These are phyloP conservation scores for Pestalotiopsis sp. DNA, from an alignment of 2,329 filamentous ascomycete species.

Conservation along the genomic window DNA sequence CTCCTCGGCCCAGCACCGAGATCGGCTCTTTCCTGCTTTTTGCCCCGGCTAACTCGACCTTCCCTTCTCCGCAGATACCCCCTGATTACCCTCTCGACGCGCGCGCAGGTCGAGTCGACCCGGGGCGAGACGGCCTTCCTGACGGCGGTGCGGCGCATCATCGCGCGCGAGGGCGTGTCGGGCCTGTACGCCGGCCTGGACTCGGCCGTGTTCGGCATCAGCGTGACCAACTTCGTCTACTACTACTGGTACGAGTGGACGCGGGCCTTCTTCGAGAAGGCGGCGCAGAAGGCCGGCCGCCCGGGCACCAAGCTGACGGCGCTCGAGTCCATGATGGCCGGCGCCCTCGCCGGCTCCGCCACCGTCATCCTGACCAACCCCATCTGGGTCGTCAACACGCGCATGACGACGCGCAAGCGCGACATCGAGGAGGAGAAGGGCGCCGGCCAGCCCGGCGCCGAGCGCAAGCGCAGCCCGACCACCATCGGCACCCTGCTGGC, in stretches of 20 bases:
- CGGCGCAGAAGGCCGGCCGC: conserved; percentile 73
- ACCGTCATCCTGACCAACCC: conserved; percentile 97
- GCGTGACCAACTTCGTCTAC: conserved; percentile 98
- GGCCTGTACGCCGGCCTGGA: conserved; percentile 93
- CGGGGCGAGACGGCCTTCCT: conserved; percentile 85
- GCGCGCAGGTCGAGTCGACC: conserved; percentile 96
- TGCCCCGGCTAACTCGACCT: conserved; percentile 5
- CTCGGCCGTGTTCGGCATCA: conserved; percentile 95
- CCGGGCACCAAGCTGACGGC: conserved; percentile 84
- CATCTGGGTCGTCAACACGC: conserved; percentile 98
- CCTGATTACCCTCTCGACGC: conserved; percentile 94
- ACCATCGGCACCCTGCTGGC: conserved; percentile 82
- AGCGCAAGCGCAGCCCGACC: conserved; percentile 56
- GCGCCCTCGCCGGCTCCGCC: conserved; percentile 88
- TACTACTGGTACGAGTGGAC: conserved; percentile 99
- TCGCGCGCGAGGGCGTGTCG: conserved; percentile 85
- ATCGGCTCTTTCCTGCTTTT: neutral
- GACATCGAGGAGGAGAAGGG: conserved; percentile 34
- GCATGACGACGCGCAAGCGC: conserved; percentile 88
- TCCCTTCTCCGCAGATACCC: conserved; percentile 69
- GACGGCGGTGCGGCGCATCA: conserved; percentile 80
- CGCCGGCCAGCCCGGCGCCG: conserved; percentile 42
- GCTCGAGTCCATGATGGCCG: conserved; percentile 91
- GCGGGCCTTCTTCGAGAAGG: conserved; percentile 79
- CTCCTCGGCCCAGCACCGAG: neutral